Conservation (phyloP, 129 eudicot genomes). For the Logfia minima region DNA sequence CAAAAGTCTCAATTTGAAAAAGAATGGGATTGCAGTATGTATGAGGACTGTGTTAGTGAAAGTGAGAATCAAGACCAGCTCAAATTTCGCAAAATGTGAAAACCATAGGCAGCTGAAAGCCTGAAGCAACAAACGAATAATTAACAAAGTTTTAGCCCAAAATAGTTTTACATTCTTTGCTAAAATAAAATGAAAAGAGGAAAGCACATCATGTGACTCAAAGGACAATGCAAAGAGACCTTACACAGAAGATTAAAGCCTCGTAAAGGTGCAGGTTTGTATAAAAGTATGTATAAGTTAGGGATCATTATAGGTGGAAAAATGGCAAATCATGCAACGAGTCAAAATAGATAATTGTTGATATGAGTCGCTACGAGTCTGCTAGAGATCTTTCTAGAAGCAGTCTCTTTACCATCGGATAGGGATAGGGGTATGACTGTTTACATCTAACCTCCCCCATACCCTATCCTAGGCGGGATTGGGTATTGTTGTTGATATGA, state of each 20-base stretch:
- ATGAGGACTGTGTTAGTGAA: neutral
- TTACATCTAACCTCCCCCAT: no score
- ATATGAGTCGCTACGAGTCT: neutral
- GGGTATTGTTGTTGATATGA: neutral
- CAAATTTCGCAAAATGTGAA: neutral
- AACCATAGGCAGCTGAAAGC: neutral
- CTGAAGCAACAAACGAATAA: neutral
- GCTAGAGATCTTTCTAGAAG: no score
- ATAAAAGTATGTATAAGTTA: neutral
- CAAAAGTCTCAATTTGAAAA: constrained; percentile 6
- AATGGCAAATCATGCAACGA: neutral
- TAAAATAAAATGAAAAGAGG: neutral
- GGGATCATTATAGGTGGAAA: neutral
- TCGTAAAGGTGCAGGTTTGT: neutral
- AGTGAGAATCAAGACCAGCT: neutral
- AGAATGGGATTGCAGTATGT: neutral
- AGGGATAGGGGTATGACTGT: no score
- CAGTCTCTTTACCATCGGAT: no score
- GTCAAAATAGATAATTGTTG: neutral
- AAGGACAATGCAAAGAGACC: neutral
- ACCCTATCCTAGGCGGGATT: no score
- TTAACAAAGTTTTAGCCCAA: neutral
- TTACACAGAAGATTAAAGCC: neutral
- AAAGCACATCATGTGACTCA: neutral
- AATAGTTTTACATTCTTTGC: neutral